Percentiles rank a stretch among this genome's conserved stretches.
Conservation (phyloP, 176 grass and related monocot genomes). For the Guadua angustifolia region DNA sequence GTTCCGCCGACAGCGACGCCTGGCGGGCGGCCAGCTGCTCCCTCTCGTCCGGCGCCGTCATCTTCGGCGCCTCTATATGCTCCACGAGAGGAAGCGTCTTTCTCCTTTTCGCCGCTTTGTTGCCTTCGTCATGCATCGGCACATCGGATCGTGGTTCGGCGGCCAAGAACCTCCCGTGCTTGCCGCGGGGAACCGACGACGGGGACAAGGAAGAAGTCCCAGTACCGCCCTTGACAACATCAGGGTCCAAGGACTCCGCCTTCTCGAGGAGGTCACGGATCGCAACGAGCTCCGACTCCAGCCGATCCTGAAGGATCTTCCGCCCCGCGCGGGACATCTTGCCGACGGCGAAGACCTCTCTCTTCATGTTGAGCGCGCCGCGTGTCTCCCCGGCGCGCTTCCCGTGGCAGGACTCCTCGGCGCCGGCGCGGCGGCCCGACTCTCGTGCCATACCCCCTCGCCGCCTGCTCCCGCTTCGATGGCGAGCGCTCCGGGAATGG, state of each 20-base stretch:
- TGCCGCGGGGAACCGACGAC: not conserved
- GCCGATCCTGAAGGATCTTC: slow-evolving; percentile 19
- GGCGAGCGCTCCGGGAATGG: not conserved
- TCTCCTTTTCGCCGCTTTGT: not conserved
- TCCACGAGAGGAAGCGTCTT: not conserved
- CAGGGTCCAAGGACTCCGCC: not conserved
- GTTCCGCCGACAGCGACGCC: slow-evolving; percentile 31
- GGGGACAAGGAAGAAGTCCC: not conserved
- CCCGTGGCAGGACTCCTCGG: not conserved
- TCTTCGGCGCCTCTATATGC: not conserved
- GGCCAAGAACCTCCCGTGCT: not conserved
- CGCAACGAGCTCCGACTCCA: slow-evolving; percentile 35
- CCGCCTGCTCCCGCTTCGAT: not conserved
- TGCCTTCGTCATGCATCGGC: not conserved
- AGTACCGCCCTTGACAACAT: not conserved
- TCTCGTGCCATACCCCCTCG: not conserved
- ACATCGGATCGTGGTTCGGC: not conserved
- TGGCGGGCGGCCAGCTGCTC: slow-evolving; percentile 9
- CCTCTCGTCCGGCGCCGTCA: not conserved
- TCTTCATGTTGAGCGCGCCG: slow-evolving; percentile 16
- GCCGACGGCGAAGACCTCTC: slow-evolving; percentile 7
- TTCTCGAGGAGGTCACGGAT: slow-evolving; percentile 29
- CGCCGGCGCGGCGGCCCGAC: not conserved
- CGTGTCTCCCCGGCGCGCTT: not conserved
- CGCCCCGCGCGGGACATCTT: not conserved